These are phyloP conservation scores for Huntiella moniliformis DNA, from an alignment of 2,329 filamentous ascomycete genomes.

Conservation along the genomic window DNA sequence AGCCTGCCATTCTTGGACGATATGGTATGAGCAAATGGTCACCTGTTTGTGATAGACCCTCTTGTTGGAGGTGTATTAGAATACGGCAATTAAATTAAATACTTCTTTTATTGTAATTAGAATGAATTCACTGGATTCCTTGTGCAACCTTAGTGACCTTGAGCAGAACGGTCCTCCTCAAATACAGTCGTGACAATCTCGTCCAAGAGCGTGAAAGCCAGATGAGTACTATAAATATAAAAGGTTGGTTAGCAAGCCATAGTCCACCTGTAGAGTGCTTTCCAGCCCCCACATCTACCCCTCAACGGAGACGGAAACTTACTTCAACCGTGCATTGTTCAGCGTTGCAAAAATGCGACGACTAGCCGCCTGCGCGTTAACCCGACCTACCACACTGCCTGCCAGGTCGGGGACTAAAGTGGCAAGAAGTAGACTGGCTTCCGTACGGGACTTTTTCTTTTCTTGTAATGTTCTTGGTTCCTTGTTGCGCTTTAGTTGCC, in stretches of 20 bases:
- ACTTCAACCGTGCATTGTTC: slow-evolving; percentile 85
- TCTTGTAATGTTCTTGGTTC: slow-evolving; percentile 47
- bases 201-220: slow-evolving; percentile 53
- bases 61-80: too few species aligned
- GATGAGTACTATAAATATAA: slow-evolving; percentile 34
- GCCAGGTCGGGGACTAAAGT: slow-evolving; percentile 82
- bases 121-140: too few species aligned
- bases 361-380: slow-evolving; percentile 80
- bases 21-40: too few species aligned
- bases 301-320: slow-evolving; percentile 21
- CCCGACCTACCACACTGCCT: slow-evolving; percentile 77
- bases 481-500: slow-evolving; percentile 30
- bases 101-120: too few species aligned
- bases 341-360: slow-evolving; percentile 75
- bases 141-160: too few species aligned
- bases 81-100: too few species aligned
- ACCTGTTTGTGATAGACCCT: too few species aligned
- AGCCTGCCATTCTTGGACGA: too few species aligned
- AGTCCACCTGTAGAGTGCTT: not conserved
- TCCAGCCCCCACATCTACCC: too few species aligned
- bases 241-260: slow-evolving; percentile 12
- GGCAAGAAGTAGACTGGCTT: slow-evolving; percentile 75
- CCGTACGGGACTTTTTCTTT: slow-evolving; percentile 62
- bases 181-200: slow-evolving; percentile 50
- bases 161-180: slow-evolving; percentile 14